A percentile compares a stretch with the other conserved stretches of the same genome.
phyloP scores from a whole-genome alignment of 768 basidiomycete species.

The Termitomyces sp. region DNA sequence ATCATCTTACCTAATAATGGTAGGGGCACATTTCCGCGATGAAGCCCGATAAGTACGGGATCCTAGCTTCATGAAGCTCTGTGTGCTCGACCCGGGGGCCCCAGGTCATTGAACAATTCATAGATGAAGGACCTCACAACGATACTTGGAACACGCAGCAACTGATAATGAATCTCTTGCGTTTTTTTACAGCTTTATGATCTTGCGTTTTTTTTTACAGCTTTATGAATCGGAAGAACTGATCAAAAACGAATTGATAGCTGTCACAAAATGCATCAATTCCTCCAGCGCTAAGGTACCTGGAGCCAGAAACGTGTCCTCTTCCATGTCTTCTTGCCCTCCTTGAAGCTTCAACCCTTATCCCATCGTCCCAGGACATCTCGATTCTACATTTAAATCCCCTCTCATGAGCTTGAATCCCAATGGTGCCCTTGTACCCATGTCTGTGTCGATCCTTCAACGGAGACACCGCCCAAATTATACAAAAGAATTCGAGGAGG shows the following conservation, averaged over 20 bases:
- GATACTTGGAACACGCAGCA: not conserved
- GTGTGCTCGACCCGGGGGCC: too few relatives aligned
- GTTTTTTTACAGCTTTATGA: not conserved
- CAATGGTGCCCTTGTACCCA: not conserved
- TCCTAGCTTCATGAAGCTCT: too few relatives aligned
- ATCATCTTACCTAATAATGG: too few relatives aligned
- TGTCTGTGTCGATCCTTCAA: not conserved
- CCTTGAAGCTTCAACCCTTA: not conserved
- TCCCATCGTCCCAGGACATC: not conserved
- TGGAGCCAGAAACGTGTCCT: not conserved
- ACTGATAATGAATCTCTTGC: too few relatives aligned
- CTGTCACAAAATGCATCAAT: too few relatives aligned
- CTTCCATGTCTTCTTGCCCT: not conserved
- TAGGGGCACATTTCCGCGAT: too few relatives aligned
- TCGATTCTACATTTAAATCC: not conserved
- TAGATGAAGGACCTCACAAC: not conserved
- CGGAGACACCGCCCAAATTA: constrained; percentile 10
- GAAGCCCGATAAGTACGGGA: too few relatives aligned
- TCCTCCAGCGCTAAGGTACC: not conserved
- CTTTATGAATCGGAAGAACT: not conserved
- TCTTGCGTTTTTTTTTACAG: not conserved
- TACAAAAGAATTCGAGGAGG: constrained; percentile 10
- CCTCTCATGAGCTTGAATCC: not conserved
- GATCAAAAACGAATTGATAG: too few relatives aligned
- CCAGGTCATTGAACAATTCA: not conserved